phyloP scores from a whole-genome alignment of 176 grass and related monocot species.

The Zizania latifolia region DNA sequence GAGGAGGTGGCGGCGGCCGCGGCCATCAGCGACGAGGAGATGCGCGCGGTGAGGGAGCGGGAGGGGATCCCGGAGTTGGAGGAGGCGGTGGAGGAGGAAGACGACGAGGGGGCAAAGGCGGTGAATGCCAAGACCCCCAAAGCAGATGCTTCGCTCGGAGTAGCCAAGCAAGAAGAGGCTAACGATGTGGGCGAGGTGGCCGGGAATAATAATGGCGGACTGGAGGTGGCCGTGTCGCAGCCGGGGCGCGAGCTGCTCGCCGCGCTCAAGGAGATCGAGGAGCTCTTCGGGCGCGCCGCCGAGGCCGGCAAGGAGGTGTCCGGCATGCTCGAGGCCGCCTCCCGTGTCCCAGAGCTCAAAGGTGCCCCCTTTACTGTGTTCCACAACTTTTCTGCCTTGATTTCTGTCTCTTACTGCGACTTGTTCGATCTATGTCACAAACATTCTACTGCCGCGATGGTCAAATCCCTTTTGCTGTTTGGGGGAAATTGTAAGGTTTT shows the following conservation, averaged over 20 bases:
- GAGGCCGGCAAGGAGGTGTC: constrained; percentile 77
- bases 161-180: constrained; percentile 19
- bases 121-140: constrained; percentile 10
- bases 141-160: constrained; percentile 11
- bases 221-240: constrained; percentile 53
- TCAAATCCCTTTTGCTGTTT: neutral
- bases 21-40: constrained; percentile 58
- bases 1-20: constrained; percentile 27
- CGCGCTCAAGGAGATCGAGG: constrained; percentile 72
- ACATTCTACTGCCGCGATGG: neutral
- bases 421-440: constrained; percentile 23
- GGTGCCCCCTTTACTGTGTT: constrained; percentile 50
- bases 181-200: constrained; percentile 24
- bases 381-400: too few species aligned
- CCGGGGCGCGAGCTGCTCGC: constrained; percentile 70
- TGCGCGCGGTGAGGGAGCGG: constrained; percentile 67
- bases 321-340: constrained; percentile 69
- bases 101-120: neutral
- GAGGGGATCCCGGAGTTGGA: constrained; percentile 92
- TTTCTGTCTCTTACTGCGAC: neutral
- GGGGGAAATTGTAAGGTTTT: constrained; percentile 26
- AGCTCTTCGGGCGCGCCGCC: constrained; percentile 61
- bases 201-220: constrained; percentile 23
- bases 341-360: constrained; percentile 65
- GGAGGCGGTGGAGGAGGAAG: constrained; percentile 62